phyloP scores from a whole-genome alignment of 257 asterid genomes.

The Petunia secreta region DNA sequence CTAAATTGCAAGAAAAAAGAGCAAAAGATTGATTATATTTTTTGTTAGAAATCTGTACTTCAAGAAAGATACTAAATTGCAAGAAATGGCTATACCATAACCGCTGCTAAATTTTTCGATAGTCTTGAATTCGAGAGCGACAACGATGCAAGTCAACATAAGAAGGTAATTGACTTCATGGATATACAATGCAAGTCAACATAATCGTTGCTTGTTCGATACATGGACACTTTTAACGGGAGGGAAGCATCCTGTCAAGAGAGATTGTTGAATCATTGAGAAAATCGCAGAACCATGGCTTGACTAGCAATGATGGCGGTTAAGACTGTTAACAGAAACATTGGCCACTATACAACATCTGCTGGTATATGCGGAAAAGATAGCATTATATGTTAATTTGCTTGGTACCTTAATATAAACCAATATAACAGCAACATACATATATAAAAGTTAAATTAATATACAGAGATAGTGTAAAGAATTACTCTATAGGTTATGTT shows the following conservation, averaged over 20 bases:
- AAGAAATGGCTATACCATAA: slow-evolving; percentile 41
- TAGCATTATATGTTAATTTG: too few species aligned
- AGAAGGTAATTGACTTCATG: slow-evolving; percentile 54
- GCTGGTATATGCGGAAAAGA: too few species aligned
- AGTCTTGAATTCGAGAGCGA: slow-evolving; percentile 47
- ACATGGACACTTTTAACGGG: slow-evolving; percentile 53
- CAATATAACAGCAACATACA: too few species aligned
- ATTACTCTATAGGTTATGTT: slow-evolving; percentile 44
- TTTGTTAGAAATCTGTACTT: too few species aligned
- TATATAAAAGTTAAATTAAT: too few species aligned
- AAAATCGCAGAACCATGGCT: slow-evolving; percentile 59
- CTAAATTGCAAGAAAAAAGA: too few species aligned
- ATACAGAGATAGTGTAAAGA: too few species aligned
- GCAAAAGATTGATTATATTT: too few species aligned
- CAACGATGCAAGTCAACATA: slow-evolving; percentile 53
- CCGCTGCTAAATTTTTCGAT: slow-evolving; percentile 50
- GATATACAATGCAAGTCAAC: slow-evolving; percentile 50
- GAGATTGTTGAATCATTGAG: slow-evolving; percentile 57
- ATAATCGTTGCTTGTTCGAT: slow-evolving; percentile 46
- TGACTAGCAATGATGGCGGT: slow-evolving; percentile 60
- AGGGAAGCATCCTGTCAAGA: slow-evolving; percentile 57
- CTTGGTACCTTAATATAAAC: too few species aligned
- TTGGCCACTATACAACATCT: slow-evolving; percentile 59
- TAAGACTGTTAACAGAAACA: slow-evolving; percentile 49
- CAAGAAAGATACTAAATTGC: too few species aligned